These are phyloP conservation scores for Trichosphaerium sp. DNA, from an alignment of 78 protist species.

Conservation along the genomic window DNA sequence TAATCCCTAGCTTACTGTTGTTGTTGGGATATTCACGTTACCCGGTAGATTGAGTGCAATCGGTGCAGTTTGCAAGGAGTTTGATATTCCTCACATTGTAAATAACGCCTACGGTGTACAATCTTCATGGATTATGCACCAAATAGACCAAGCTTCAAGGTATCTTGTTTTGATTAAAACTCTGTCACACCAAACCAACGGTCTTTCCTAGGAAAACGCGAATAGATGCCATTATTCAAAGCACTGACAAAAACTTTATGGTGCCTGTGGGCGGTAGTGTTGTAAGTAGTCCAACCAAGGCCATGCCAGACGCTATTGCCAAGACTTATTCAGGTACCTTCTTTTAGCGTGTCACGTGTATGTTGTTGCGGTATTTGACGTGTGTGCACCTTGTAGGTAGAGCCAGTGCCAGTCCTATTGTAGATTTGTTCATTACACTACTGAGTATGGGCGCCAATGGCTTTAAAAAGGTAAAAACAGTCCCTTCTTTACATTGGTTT, in stretches of 20 bases:
- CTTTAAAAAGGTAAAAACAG: constrained; percentile 5
- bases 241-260: constrained; percentile 96
- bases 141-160: constrained; percentile 4
- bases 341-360: background rate
- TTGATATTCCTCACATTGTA: constrained; percentile 75
- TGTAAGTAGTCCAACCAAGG: constrained; percentile 36
- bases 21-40: background rate
- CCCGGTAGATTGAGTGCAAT: constrained; percentile 64
- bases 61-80: constrained; percentile 55
- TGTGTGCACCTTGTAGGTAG: constrained; percentile 68
- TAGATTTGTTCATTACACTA: constrained; percentile 90
- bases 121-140: constrained; percentile 14
- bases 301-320: constrained; percentile 21
- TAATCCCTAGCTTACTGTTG: no score
- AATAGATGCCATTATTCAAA: constrained; percentile 83
- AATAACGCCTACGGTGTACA: constrained; percentile 98
- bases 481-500: background rate
- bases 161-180: background rate
- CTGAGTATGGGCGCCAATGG: constrained; percentile 77
- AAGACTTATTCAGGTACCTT: constrained; percentile 24
- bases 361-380: background rate
- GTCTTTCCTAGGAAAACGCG: no score
- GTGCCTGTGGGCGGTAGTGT: constrained; percentile 99
- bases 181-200: no score
- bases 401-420: constrained; percentile 64